Percentiles rank a stretch among this genome's conserved stretches.
These are phyloP conservation scores for Bromus sterilis DNA, from an alignment of 176 grass and related monocot species.

Conservation along the genomic window DNA sequence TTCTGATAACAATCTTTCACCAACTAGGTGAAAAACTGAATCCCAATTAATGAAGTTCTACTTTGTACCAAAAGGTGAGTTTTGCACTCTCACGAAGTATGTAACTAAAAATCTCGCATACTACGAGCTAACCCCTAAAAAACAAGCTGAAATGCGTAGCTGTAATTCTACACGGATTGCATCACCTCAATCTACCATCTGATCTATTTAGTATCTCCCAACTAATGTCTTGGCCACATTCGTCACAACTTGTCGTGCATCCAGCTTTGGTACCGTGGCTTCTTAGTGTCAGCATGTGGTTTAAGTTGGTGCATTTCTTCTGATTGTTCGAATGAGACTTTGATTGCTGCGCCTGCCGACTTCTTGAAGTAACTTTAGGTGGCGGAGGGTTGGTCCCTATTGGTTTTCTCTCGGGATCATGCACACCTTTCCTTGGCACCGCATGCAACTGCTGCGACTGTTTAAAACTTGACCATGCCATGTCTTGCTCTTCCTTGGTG, in stretches of 20 bases:
- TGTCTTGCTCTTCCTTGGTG: constrained; percentile 92
- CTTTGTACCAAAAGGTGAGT: not conserved
- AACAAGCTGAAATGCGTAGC: not conserved
- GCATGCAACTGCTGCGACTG: constrained; percentile 55
- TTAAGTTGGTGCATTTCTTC: constrained; percentile 86
- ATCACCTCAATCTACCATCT: constrained; percentile 59
- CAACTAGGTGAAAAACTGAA: not conserved
- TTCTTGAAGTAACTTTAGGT: constrained; percentile 30
- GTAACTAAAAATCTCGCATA: not conserved
- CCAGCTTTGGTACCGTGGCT: constrained; percentile 64
- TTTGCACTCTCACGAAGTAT: not conserved
- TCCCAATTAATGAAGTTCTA: not conserved
- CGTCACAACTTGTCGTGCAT: constrained; percentile 56
- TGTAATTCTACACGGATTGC: not conserved
- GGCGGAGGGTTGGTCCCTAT: not conserved
- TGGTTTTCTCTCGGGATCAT: constrained; percentile 30
- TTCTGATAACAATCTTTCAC: not conserved
- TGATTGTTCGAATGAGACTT: constrained; percentile 55
- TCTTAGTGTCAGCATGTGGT: constrained; percentile 77
- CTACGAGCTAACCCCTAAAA: constrained; percentile 18
- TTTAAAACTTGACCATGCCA: constrained; percentile 72
- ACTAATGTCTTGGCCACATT: constrained; percentile 80
- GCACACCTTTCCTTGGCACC: constrained; percentile 27
- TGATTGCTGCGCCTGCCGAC: constrained; percentile 21
- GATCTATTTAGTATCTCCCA: constrained; percentile 92